A percentile compares a stretch with the other conserved stretches of the same genome.
These are phyloP conservation scores for Collybia sp. DNA, from an alignment of 768 basidiomycete species.

Conservation along the genomic window DNA sequence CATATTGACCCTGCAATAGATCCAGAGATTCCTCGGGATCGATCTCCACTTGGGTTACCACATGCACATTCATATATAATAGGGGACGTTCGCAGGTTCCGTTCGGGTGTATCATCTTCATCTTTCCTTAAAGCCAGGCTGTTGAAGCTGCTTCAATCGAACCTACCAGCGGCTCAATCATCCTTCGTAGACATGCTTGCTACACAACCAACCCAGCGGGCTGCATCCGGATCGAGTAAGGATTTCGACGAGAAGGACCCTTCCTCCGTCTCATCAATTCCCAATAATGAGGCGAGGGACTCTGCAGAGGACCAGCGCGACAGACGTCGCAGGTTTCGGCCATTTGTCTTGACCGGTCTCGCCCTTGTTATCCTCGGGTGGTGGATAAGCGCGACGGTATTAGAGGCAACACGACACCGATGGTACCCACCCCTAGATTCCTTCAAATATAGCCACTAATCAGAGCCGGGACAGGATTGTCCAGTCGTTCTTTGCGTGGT, in stretches of 20 bases:
- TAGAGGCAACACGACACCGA: slow-evolving; percentile 66
- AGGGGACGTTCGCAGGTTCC: too few relatives aligned
- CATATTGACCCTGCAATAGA: too few relatives aligned
- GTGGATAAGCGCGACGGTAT: slow-evolving; percentile 78
- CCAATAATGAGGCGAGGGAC: slow-evolving; percentile 7
- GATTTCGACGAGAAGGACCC: not conserved
- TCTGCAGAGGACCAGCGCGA: not conserved
- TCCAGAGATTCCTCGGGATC: too few relatives aligned
- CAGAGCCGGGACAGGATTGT: slow-evolving; percentile 50
- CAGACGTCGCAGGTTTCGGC: slow-evolving; percentile 23
- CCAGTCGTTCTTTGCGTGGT: slow-evolving; percentile 81
- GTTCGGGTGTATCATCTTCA: too few relatives aligned
- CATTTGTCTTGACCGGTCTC: slow-evolving; percentile 44
- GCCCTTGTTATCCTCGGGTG: slow-evolving; percentile 70
- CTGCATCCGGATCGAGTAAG: not conserved
- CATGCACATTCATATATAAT: too few relatives aligned
- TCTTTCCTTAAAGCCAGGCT: too few relatives aligned
- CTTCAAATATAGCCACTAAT: slow-evolving; percentile 5
- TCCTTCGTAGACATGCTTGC: too few relatives aligned
- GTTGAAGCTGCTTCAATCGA: too few relatives aligned
- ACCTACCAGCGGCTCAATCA: too few relatives aligned
- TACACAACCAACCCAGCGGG: not conserved
- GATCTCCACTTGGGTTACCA: too few relatives aligned
- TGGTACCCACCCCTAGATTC: slow-evolving; percentile 43
- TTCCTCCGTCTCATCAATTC: too few relatives aligned